Conservation (phyloP, 371 early-diverging fungal species). For the Neoconidiobolus thromboides region DNA sequence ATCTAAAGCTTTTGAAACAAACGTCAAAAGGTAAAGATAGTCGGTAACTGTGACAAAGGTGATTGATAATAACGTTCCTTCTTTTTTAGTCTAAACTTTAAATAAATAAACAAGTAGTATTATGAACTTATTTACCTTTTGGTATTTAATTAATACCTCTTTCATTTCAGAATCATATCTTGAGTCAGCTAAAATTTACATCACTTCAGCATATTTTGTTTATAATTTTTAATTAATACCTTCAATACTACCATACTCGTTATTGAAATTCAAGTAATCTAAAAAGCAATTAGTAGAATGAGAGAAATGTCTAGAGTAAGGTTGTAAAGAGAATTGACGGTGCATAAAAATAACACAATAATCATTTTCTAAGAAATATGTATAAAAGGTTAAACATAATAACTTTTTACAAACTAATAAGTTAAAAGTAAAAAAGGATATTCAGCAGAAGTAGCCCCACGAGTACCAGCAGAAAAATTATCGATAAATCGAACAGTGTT, state of each 20-base stretch:
- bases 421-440: slow-evolving; percentile 14
- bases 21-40: slow-evolving; percentile 75
- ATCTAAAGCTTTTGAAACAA: slow-evolving; percentile 44
- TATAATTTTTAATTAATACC: too few species aligned
- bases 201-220: too few species aligned
- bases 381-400: not conserved
- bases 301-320: slow-evolving; percentile 79
- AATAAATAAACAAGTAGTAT: not conserved
- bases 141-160: slow-evolving; percentile 34
- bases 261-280: slow-evolving; percentile 41
- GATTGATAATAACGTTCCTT: slow-evolving; percentile 48
- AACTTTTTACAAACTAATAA: not conserved
- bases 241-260: slow-evolving; percentile 12
- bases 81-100: slow-evolving; percentile 21
- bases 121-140: slow-evolving; percentile 17
- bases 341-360: slow-evolving; percentile 93
- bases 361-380: slow-evolving; percentile 64
- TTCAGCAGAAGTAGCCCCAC: slow-evolving; percentile 92
- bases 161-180: slow-evolving; percentile 40
- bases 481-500: slow-evolving; percentile 97
- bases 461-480: slow-evolving; percentile 92
- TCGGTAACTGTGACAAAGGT: slow-evolving; percentile 81
- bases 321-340: slow-evolving; percentile 81
- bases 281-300: slow-evolving; percentile 58
- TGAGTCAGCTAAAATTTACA: slow-evolving; percentile 21